Base-by-base conservation (phyloP, 2,329 filamentous ascomycete genomes). In the Pseudogymnoascus sp. region DNA sequence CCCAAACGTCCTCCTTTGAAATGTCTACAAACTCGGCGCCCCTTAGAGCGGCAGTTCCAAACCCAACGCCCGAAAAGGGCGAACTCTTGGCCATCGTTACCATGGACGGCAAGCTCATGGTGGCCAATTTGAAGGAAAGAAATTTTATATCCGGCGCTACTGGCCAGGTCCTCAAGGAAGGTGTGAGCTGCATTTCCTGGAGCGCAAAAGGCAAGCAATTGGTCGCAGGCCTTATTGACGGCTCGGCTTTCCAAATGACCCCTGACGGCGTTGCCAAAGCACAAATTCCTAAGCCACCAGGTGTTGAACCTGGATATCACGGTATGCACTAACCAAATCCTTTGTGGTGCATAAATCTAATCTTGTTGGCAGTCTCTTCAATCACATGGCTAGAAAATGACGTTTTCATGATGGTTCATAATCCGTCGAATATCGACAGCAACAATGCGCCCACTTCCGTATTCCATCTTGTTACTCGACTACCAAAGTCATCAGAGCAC, bases 131-230 rank as follows among this genome's bases (percentile, higher is more conserved):
- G 64, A 87, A 88, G 69, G 82, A 87, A 38, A 81, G 82, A 58
- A 80, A 77, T 41, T 80, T 91, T 48, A 72, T 82, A 7, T 76
- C 78, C 35, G 83, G 84, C 1, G 69, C 80, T 17, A 85, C 84
- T 66, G 90, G 90, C 35, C 81, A 77, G 66, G 77, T 87, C 0
- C 78, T 96, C 66, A 90, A 87, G 70, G 79, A 83, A 29, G 87
- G 89, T 58, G 92, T 96, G 29, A 92, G 87, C 71, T 94, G 89
- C 70, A 83, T 91, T 5, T 88, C 90, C 62, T 99, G 95, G 94
- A 99, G 94, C 74, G 88, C 85, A 64, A 91, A 88, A 72, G 94
- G 94, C 55, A 99, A 96, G 73, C 93, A 97, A 72, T 79, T 99
- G 44, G 87, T 96, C 48, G 92, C 91, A 67, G 94, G 95, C 13